Evolutionary conservation across 73 alveolate species (phyloP).

Genomic region (Stentor coeruleus): DNA sequence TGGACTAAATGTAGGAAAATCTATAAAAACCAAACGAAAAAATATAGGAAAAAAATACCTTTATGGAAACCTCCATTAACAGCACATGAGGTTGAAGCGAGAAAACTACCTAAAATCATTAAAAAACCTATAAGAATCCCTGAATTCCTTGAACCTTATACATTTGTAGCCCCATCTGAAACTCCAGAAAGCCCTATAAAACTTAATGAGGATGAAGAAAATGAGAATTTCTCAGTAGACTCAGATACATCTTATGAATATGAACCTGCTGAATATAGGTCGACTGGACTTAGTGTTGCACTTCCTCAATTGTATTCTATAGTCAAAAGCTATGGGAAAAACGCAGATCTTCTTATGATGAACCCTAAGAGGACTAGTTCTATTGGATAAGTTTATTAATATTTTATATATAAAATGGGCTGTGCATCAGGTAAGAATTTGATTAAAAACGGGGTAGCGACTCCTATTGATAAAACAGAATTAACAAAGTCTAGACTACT

Average conservation of each 20-base stretch:
- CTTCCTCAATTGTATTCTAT: neutral
- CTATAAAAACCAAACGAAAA: neutral
- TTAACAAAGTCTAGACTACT: too few relatives aligned
- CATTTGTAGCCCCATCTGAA: neutral
- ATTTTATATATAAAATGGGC: too few relatives aligned
- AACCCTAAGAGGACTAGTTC: too few relatives aligned
- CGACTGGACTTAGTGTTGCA: neutral
- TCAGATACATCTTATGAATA: neutral
- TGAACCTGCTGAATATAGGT: neutral
- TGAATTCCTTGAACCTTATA: neutral
- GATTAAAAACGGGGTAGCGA: too few relatives aligned
- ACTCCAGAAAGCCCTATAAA: conserved; percentile 5
- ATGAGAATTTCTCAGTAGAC: neutral
- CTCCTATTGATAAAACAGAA: too few relatives aligned
- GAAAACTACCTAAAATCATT: neutral
- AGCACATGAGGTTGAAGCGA: neutral
- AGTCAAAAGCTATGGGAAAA: neutral
- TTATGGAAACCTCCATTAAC: neutral
- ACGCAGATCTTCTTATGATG: too few relatives aligned
- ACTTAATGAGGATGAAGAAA: neutral
- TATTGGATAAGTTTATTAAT: too few relatives aligned
- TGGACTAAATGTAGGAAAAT: neutral
- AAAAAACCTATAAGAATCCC: neutral
- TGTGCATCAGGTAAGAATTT: too few relatives aligned
- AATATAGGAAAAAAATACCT: neutral